Percentiles rank a stretch among this genome's conserved stretches.
These are phyloP conservation scores for Hyaloscypha variabilis DNA, from an alignment of 495 filamentous ascomycete genomes.

Conservation along the genomic window DNA sequence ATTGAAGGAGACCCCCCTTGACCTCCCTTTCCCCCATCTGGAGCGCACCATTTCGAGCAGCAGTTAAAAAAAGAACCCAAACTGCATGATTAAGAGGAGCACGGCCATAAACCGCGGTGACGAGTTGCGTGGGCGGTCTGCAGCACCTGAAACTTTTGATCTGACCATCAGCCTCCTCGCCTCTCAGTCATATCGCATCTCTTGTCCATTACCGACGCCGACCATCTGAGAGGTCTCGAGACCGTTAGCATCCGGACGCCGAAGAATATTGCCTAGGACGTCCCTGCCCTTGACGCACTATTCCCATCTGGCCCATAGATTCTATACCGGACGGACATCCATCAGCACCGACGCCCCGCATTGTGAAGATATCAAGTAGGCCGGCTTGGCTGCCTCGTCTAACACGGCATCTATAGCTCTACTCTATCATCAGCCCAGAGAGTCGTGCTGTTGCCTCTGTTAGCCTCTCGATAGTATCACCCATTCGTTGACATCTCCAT, in stretches of 20 bases:
- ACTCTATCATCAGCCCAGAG: background rate
- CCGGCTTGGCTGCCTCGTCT: background rate
- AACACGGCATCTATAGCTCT: background rate
- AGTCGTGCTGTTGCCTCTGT: background rate
- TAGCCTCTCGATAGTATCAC: background rate
- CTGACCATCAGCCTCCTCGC: background rate
- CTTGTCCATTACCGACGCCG: background rate
- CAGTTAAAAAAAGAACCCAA: background rate
- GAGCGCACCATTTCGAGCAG: background rate
- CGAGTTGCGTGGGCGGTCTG: background rate
- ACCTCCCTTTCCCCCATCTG: background rate
- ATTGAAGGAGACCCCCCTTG: background rate
- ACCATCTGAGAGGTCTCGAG: background rate
- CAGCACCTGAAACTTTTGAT: conserved; percentile 13
- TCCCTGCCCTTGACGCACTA: background rate
- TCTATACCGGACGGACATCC: background rate
- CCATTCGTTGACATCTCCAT: background rate
- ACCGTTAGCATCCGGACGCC: background rate
- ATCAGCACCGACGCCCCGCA: background rate
- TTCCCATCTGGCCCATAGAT: background rate
- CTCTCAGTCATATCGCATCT: background rate
- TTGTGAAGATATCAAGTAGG: background rate
- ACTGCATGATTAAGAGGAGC: background rate
- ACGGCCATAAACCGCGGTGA: conserved; percentile 1
- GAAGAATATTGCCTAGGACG: background rate